phyloP scores from a whole-genome alignment of 1,284 basidiomycete genomes.

The Apiotrichum akiyoshidainum region DNA sequence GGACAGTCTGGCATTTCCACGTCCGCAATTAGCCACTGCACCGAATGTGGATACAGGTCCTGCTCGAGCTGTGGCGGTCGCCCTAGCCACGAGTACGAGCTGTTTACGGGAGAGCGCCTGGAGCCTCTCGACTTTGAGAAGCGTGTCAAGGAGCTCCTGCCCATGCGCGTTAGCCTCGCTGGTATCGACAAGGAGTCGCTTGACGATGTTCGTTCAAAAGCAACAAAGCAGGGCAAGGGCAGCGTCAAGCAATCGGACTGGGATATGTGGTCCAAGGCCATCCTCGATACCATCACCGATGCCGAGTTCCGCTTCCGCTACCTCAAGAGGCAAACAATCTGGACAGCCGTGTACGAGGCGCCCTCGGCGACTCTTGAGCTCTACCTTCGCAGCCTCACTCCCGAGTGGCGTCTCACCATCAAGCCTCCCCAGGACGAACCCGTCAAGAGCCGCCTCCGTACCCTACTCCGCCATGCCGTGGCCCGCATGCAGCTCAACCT shows the following conservation, averaged over 20 bases:
- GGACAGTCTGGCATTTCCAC: slow-evolving; percentile 74
- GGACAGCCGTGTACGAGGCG: slow-evolving; percentile 77
- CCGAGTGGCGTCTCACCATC: slow-evolving; percentile 83
- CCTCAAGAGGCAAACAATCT: slow-evolving; percentile 79
- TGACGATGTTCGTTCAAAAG: neutral
- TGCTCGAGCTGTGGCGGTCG: slow-evolving; percentile 84
- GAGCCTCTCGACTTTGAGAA: slow-evolving; percentile 70
- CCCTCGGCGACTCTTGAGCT: slow-evolving; percentile 70
- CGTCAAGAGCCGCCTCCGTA: slow-evolving; percentile 74
- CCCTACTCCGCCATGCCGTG: slow-evolving; percentile 68
- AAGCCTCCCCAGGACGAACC: slow-evolving; percentile 66
- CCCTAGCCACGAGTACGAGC: slow-evolving; percentile 73
- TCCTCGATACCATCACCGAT: slow-evolving; percentile 60
- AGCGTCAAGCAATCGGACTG: slow-evolving; percentile 56
- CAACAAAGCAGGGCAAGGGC: slow-evolving; percentile 27
- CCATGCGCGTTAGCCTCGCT: slow-evolving; percentile 74
- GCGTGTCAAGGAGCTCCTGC: slow-evolving; percentile 72
- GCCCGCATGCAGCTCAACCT: slow-evolving; percentile 62
- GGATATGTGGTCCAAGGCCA: slow-evolving; percentile 66
- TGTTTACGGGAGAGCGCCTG: slow-evolving; percentile 46
- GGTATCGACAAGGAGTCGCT: slow-evolving; percentile 60
- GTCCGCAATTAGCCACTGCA: slow-evolving; percentile 67
- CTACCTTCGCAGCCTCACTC: slow-evolving; percentile 67
- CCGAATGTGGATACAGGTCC: slow-evolving; percentile 71
- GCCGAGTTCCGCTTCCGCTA: slow-evolving; percentile 76